phyloP scores from a whole-genome alignment of 352 stramenopile genomes.

The Globisporangium takayamanum region DNA sequence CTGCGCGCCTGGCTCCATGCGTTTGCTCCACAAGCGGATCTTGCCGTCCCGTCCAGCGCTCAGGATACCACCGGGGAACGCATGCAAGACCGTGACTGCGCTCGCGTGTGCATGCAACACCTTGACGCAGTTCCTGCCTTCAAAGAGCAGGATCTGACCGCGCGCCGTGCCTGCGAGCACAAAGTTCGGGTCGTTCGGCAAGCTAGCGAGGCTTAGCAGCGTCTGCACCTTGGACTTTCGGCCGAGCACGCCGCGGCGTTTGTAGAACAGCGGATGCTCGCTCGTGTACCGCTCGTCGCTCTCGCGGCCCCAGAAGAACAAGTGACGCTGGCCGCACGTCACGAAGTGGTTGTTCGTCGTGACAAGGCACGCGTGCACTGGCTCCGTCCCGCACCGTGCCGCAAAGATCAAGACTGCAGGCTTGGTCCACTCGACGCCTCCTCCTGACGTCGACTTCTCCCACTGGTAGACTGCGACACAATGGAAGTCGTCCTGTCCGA shows the following conservation, averaged over 20 bases:
- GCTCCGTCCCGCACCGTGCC: constrained; percentile 36
- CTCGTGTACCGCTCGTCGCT: constrained; percentile 47
- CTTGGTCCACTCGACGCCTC: constrained; percentile 41
- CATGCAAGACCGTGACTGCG: constrained; percentile 49
- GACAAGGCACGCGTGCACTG: constrained; percentile 36
- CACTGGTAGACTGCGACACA: constrained; percentile 79
- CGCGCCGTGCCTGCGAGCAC: constrained; percentile 62
- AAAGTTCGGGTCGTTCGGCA: constrained; percentile 40
- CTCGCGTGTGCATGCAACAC: constrained; percentile 60
- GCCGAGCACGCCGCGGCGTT: constrained; percentile 48
- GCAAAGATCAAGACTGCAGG: constrained; percentile 50
- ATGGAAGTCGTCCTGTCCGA: constrained; percentile 64
- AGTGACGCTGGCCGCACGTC: constrained; percentile 48
- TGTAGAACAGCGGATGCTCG: constrained; percentile 36
- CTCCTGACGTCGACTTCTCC: constrained; percentile 16
- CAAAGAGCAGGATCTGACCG: constrained; percentile 74
- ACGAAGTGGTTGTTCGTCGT: constrained; percentile 52
- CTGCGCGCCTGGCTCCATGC: constrained; percentile 58
- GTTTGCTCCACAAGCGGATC: constrained; percentile 71
- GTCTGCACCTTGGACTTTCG: constrained; percentile 68
- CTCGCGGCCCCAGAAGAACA: constrained; percentile 74
- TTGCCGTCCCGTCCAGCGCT: constrained; percentile 71
- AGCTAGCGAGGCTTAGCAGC: constrained; percentile 41
- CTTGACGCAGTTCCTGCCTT: constrained; percentile 68
- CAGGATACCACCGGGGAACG: constrained; percentile 50